Base-by-base conservation (phyloP, 352 stramenopile genomes). In the Elongisporangium anandrum region DNA sequence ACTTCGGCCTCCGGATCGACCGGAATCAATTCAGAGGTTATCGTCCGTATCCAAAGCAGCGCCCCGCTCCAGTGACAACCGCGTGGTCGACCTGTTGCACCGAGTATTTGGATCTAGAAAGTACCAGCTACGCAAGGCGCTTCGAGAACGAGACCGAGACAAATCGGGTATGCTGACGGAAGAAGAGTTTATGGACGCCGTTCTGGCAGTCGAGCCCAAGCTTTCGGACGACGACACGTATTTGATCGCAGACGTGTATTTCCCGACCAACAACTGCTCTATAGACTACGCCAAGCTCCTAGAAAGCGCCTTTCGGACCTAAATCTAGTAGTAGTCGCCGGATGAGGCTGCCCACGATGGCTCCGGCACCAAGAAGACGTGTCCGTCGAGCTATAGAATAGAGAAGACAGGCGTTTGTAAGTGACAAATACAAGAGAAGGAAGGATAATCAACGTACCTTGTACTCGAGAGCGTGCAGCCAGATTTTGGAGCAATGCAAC, bases 381-480 rank as follows among this genome's bases (percentile, higher is more conserved):
- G 72, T 0, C 79, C 84, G 45, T 81, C 79, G 50, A 95, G 77
- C 86, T 95, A 59, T 17, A 50, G 22, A 10, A 60, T 0, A 68
- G 0, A 61, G 16, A 38, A 50, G 55, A 45, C 26, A 38, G 26
- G 10, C 5, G 0, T 45, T 15, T 45, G 34, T 45, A 1, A 45
- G 34, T 17, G 13, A 3, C 17, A 45, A 45, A 45, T 16, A 9
- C 10, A 16, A 45, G 10, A 7, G 12, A 34, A 22, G 12, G 50
- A 54, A 7, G 13, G 45, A 20, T 22, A 54, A 52, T 22, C 29
- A 26, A 34, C 63, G 13, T 75, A 94, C 85, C 85, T 94, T 84
- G 79, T 96, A 96, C 61, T 93, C 75, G 50, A 94, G 67, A 15
- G 87, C 87, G 54, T 95, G 87, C 20, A 96, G 75, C 85, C 87